Conservation (phyloP, 257 asterid genomes). For the Linaria vulgaris region DNA sequence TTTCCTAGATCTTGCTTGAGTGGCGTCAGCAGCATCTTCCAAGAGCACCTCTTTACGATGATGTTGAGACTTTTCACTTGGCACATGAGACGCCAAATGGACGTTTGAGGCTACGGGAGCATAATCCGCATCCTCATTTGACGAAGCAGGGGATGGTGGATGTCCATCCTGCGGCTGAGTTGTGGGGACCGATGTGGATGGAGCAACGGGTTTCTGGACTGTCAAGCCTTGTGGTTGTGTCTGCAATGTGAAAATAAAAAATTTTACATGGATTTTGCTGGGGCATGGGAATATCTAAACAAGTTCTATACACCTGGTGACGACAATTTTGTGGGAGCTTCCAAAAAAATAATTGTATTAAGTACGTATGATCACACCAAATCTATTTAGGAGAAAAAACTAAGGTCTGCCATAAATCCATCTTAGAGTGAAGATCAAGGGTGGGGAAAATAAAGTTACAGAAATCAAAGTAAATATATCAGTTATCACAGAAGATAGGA, state of each 20-base stretch:
- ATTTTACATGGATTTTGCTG: not conserved
- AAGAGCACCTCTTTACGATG: constrained; percentile 28
- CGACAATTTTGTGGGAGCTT: not conserved
- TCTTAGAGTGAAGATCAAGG: too few relatives aligned
- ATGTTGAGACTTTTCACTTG: constrained; percentile 32
- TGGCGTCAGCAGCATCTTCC: constrained; percentile 44
- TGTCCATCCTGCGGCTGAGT: constrained; percentile 37
- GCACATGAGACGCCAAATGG: constrained; percentile 36
- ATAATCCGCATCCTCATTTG: constrained; percentile 49
- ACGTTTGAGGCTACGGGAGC: constrained; percentile 25
- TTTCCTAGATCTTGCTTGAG: constrained; percentile 54
- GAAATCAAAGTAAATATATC: not conserved
- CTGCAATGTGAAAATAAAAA: constrained; percentile 28
- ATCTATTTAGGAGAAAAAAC: too few relatives aligned
- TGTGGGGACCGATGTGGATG: constrained; percentile 37
- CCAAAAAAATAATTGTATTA: not conserved
- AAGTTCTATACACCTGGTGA: not conserved
- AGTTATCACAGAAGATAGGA: not conserved
- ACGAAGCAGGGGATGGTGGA: constrained; percentile 42
- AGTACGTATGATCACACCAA: too few relatives aligned
- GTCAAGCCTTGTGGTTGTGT: constrained; percentile 39
- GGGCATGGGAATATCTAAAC: not conserved
- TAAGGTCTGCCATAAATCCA: not conserved
- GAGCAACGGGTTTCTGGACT: constrained; percentile 36
- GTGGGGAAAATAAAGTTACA: too few relatives aligned